Evolutionary conservation across 2,329 filamentous ascomycete genomes (phyloP).

Genomic region (Botrytis paeoniae): DNA sequence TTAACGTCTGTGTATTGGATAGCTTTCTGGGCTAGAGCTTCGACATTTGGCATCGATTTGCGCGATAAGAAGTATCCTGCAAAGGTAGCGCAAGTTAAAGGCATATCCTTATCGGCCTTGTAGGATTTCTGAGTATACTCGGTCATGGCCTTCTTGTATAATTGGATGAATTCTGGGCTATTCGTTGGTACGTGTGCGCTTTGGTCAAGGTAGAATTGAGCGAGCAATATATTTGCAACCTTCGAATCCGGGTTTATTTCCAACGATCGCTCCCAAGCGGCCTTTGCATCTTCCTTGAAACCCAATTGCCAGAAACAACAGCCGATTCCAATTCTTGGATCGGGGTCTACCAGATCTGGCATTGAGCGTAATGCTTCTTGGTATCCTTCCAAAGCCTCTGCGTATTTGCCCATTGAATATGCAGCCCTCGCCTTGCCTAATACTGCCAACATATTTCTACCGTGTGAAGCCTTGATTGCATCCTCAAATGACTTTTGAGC

Average conservation of each 20-base stretch:
- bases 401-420: conserved; percentile 82
- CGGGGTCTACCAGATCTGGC: conserved; percentile 84
- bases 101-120: conserved; percentile 87
- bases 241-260: conserved; percentile 82
- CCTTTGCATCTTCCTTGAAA: conserved; percentile 87
- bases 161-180: conserved; percentile 75
- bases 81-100: conserved; percentile 86
- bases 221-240: conserved; percentile 84
- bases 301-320: conserved; percentile 97
- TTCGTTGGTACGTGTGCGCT: conserved; percentile 80
- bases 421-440: conserved; percentile 85
- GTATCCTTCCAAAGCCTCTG: conserved; percentile 78
- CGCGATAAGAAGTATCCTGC: conserved; percentile 84
- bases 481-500: conserved; percentile 95
- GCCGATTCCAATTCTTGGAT: conserved; percentile 92
- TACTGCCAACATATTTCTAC: conserved; percentile 86
- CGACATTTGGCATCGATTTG: conserved; percentile 76
- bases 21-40: conserved; percentile 83
- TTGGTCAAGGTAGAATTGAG: conserved; percentile 82
- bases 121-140: conserved; percentile 92
- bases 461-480: conserved; percentile 77
- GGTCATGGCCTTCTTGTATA: conserved; percentile 93
- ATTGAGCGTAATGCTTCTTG: conserved; percentile 84
- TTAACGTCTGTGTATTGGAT: conserved; percentile 97
- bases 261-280: conserved; percentile 83